Evolutionary conservation across 352 stramenopile genomes (phyloP).

Genomic region (Phytophthora crassamura): DNA sequence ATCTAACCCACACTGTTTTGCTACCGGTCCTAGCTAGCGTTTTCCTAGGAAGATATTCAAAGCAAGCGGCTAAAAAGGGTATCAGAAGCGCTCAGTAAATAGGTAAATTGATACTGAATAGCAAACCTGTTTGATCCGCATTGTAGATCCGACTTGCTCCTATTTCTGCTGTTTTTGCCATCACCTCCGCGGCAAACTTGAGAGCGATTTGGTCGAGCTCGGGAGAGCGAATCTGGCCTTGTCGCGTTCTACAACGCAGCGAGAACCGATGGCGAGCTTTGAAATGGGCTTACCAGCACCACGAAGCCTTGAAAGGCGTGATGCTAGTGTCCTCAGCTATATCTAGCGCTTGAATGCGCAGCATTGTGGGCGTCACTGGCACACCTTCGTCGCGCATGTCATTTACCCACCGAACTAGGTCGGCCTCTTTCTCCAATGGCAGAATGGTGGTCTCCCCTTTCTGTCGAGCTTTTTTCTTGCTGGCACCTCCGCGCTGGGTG

Average conservation of each 20-base stretch:
- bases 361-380: constrained; percentile 2
- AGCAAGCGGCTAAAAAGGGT: constrained; percentile 10
- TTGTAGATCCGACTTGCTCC: constrained; percentile 9
- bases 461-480: too few relatives aligned
- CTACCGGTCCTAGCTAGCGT: constrained; percentile 2
- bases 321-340: not conserved
- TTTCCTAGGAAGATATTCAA: constrained; percentile 11
- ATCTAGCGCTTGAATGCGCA: not conserved
- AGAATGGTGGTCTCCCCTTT: too few relatives aligned
- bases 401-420: too few relatives aligned
- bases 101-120: not conserved
- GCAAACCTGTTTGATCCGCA: constrained; percentile 13
- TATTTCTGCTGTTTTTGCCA: constrained; percentile 3
- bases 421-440: too few relatives aligned
- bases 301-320: not conserved
- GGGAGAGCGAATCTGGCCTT: not conserved
- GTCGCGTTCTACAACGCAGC: constrained; percentile 1
- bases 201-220: not conserved
- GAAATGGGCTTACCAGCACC: constrained; percentile 6
- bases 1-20: constrained; percentile 9
- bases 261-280: not conserved
- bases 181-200: not conserved
- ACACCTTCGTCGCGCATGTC: constrained; percentile 6
- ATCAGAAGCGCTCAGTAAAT: not conserved
- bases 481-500: too few relatives aligned